These are phyloP conservation scores for Plectosphaerella sp. DNA, from an alignment of 2,329 filamentous ascomycete genomes.

Conservation along the genomic window DNA sequence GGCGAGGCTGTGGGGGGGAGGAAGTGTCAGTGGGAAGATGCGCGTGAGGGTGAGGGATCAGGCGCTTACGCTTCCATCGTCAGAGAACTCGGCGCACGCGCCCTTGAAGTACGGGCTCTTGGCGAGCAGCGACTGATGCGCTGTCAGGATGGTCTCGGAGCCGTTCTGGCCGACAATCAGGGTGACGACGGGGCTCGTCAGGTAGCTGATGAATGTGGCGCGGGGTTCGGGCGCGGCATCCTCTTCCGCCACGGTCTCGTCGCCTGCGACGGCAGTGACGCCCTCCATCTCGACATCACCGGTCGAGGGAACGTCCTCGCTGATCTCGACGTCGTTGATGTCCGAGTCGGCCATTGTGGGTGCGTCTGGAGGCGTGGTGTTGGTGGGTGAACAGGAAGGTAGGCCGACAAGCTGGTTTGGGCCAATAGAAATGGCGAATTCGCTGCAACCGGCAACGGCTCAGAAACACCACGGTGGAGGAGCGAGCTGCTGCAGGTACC, in stretches of 20 bases:
- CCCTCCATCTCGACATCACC: slow-evolving; percentile 36
- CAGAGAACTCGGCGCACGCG: slow-evolving; percentile 55
- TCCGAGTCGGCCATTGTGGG: slow-evolving; percentile 11
- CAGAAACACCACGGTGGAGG: too few species aligned
- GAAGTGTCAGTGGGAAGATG: neutral
- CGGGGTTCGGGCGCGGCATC: slow-evolving; percentile 28
- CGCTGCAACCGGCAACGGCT: too few species aligned
- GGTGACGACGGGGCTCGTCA: slow-evolving; percentile 66
- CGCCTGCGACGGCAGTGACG: slow-evolving; percentile 17
- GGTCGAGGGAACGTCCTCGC: slow-evolving; percentile 16
- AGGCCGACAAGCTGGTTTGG: too few species aligned
- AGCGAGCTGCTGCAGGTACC: too few species aligned
- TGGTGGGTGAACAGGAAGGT: neutral
- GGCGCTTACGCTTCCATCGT: slow-evolving; percentile 55
- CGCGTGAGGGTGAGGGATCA: neutral
- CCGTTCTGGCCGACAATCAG: slow-evolving; percentile 61
- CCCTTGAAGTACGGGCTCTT: slow-evolving; percentile 72
- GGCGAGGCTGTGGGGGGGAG: slow-evolving; percentile 42
- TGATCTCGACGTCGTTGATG: slow-evolving; percentile 18
- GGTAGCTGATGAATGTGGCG: slow-evolving; percentile 50
- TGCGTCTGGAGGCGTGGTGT: neutral
- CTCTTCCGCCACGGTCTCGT: slow-evolving; percentile 29
- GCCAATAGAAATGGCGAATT: too few species aligned
- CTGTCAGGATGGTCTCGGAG: slow-evolving; percentile 60
- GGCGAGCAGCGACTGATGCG: slow-evolving; percentile 72